Conservation (phyloP, 768 basidiomycete species). For the Auriculariales sp. region DNA sequence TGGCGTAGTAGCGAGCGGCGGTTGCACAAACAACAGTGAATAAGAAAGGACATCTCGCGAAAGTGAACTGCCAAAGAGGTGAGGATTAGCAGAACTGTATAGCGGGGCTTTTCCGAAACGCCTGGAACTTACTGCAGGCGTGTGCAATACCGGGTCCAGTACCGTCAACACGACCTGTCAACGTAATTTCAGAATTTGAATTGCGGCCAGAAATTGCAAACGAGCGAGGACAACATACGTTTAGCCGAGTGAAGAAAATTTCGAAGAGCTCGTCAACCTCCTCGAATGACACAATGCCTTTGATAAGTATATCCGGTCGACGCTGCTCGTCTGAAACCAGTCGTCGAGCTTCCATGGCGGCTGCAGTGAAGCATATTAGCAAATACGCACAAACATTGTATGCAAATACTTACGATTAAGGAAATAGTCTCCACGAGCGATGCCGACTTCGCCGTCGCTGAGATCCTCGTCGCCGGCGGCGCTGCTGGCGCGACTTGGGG, state of each 20-base stretch:
- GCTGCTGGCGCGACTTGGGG: conserved; percentile 15
- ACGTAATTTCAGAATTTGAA: no score
- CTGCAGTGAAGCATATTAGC: not conserved
- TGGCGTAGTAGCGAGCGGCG: conserved; percentile 63
- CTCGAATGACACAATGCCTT: conserved; percentile 59
- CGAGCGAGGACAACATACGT: not conserved
- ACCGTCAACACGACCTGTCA: conserved; percentile 55
- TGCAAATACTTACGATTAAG: not conserved
- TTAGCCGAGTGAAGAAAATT: conserved; percentile 47
- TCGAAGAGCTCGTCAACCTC: conserved; percentile 77
- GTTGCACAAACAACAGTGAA: conserved; percentile 88
- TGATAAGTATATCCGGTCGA: conserved; percentile 69
- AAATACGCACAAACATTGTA: not conserved
- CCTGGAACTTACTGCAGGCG: conserved; percentile 33
- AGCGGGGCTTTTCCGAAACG: no score
- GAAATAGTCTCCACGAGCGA: conserved; percentile 2
- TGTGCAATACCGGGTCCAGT: conserved; percentile 71
- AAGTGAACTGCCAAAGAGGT: conserved; percentile 26
- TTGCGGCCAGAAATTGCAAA: not conserved
- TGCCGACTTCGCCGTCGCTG: conserved; percentile 1
- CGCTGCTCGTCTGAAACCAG: conserved; percentile 58
- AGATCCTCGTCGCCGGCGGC: conserved; percentile 3
- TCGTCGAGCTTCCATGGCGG: conserved; percentile 28
- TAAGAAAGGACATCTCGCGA: conserved; percentile 75
- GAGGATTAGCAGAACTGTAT: not conserved